Base-by-base conservation (phyloP, 345 rosid genomes). In the Noccaea bulbosa region DNA sequence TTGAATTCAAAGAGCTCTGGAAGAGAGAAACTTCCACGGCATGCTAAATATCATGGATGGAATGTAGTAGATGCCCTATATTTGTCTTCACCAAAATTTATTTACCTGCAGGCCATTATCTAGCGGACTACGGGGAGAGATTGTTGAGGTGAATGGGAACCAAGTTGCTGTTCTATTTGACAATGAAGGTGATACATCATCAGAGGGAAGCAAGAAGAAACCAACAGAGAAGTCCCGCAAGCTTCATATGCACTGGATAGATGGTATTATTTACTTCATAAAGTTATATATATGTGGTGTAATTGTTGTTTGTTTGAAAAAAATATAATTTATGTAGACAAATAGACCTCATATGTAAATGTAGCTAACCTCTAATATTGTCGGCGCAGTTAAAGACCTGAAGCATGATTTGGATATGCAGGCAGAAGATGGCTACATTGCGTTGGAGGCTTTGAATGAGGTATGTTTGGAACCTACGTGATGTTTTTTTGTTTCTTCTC, bases 111-210 rank as follows among this genome's bases (percentile, higher is more conserved):
- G 98, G 85, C 80, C 81, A 71, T 58, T 92, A 73, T 75, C 89
- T 63, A 83, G 50, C 8, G 99, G 99, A 73, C 97, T 89, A 73
- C 82, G 84, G 38, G 99, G 99, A 62, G 93, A 84, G 81, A 87
- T 95, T 30, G 85, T 79, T 74, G 96, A 89, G 86, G 89, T 92
- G 80, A 83, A 61, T 66, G 91, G 92, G 57, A 84, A 88, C 65
- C 83, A 75, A 9, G 91, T 83, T 64, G 96, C 89, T 16, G 89
- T 95, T 55, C 72, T 92, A 77, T 83, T 90, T 82, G 99, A 92
- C 73, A 62, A 58, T 16, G 43, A 61, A 68, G 58, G 49, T 60
- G 84, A 80, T 65, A 70, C 50, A 47, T 79, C 83, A 67, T 81
- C 75, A 60, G 82, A 63, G 32, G 83, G 62, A 69, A 71, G 30